Conservation (phyloP, 2,329 filamentous ascomycete genomes). For the Neophaeococcomyces aloes region DNA sequence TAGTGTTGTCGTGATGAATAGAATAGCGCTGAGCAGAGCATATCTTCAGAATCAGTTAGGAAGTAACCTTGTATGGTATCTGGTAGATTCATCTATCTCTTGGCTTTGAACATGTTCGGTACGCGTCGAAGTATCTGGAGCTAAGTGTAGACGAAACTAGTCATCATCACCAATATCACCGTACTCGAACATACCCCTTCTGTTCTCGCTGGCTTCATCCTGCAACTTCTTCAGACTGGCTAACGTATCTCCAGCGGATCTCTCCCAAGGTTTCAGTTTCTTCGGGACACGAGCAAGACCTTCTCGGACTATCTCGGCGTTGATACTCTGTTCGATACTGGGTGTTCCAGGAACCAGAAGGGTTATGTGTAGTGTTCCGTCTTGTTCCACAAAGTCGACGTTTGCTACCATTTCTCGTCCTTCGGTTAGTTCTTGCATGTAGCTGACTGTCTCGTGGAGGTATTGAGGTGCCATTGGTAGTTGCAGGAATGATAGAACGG, state of each 20-base stretch:
- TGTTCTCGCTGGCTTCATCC: slow-evolving; percentile 64
- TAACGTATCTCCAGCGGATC: slow-evolving; percentile 60
- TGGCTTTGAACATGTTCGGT: no score
- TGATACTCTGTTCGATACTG: slow-evolving; percentile 66
- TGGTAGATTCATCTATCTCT: no score
- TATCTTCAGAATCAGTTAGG: no score
- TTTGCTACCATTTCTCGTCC: slow-evolving; percentile 74
- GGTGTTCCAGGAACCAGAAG: slow-evolving; percentile 66
- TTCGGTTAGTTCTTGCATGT: slow-evolving; percentile 64
- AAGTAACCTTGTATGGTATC: no score
- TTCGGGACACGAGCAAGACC: slow-evolving; percentile 83
- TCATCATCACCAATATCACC: slow-evolving; percentile 89
- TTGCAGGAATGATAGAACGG: slow-evolving; percentile 77
- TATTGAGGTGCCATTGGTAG: slow-evolving; percentile 76
- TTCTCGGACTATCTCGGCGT: slow-evolving; percentile 72
- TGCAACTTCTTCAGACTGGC: slow-evolving; percentile 63
- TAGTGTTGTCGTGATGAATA: no score
- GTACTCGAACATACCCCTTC: slow-evolving; percentile 95
- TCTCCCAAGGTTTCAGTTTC: slow-evolving; percentile 88
- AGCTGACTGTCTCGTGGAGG: slow-evolving; percentile 65
- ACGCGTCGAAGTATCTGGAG: no score
- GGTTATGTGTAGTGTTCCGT: slow-evolving; percentile 75
- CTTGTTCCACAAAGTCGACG: slow-evolving; percentile 75
- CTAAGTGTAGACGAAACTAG: no score
- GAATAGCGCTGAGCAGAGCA: no score